Base-by-base conservation (phyloP, 1,284 basidiomycete species). In the Ganoderma multipileum region DNA sequence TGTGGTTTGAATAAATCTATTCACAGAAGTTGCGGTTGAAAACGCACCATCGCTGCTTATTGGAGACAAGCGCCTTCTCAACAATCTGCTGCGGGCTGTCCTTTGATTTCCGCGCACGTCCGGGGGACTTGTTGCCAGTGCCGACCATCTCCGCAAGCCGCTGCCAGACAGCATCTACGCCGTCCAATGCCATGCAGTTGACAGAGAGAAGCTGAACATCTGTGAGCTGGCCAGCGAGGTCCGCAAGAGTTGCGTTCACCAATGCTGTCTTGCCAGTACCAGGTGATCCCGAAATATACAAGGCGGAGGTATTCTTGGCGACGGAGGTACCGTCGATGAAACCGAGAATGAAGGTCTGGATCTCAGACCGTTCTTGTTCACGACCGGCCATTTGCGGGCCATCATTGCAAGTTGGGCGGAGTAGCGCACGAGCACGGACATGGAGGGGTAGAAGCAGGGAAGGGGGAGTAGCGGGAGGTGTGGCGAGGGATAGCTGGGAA, bases 231-330 rank as follows among this genome's bases (percentile, higher is more conserved):
- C 85, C 69, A 3, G 80, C 78, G 42, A 83, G 68, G 1, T 74
- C 73, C 6, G 73, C 79, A 33, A 95, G 77, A 59, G 93, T 81
- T 5, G 87, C 82, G 75, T 91, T 92, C 41, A 95, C 87, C 11
- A 95, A 82, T 0, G 93, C 93, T 1, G 93, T 95, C 81, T 95
- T 95, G 36, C 93, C 93, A 6, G 92, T 92, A 0, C 93, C 93
- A 18, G 93, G 93, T 0, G 91, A 85, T 38, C 93, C 93, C 20
- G 93, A 94, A 63, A 95, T 89, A 77, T 93, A 95, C 64, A 95
- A 82, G 38, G 85, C 83, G 18, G 83, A 82, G 5, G 55, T 23
- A 20, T 79, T 74, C 12, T 75, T 75, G 28, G 76, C 74, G 20
- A 79, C 71, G 63, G 76, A 76, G 41, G 76, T 70, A n/a, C 75